These are phyloP conservation scores for Daldinia decipiens DNA, from an alignment of 495 filamentous ascomycete genomes.

Conservation along the genomic window DNA sequence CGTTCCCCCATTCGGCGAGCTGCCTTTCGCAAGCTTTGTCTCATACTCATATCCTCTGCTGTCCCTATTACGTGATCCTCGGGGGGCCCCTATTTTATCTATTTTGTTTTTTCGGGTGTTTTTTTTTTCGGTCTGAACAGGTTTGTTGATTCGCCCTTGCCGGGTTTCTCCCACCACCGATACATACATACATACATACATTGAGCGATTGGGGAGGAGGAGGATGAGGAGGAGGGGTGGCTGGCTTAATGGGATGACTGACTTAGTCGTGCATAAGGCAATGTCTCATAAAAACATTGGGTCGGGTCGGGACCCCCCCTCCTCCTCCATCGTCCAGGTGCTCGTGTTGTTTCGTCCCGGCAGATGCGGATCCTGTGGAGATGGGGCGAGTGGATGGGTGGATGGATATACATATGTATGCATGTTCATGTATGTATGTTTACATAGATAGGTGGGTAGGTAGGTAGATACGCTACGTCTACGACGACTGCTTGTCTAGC, in stretches of 20 bases:
- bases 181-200: neutral
- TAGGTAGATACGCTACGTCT: neutral
- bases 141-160: conserved; percentile 30
- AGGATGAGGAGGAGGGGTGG: neutral
- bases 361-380: conserved; percentile 6
- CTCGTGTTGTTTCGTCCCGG: neutral
- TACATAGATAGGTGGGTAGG: neutral
- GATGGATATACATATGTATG: neutral
- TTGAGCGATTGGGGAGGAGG: neutral
- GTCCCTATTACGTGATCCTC: conserved; percentile 31
- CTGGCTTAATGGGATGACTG: neutral
- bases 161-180: neutral
- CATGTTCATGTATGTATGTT: neutral
- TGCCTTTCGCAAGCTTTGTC: conserved; percentile 1
- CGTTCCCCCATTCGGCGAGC: conserved; percentile 15
- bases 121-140: conserved; percentile 36
- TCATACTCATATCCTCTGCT: neutral
- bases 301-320: conserved; percentile 3
- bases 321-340: neutral
- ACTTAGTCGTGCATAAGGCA: conserved; percentile 1
- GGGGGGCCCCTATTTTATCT: neutral
- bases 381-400: neutral
- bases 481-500: neutral
- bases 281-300: conserved; percentile 17
- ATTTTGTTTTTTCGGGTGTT: neutral